Evolutionary conservation across 2,329 filamentous ascomycete species (phyloP), one percentile per base, ranked within the genome.

Genomic region (Thelonectria blattea): DNA sequence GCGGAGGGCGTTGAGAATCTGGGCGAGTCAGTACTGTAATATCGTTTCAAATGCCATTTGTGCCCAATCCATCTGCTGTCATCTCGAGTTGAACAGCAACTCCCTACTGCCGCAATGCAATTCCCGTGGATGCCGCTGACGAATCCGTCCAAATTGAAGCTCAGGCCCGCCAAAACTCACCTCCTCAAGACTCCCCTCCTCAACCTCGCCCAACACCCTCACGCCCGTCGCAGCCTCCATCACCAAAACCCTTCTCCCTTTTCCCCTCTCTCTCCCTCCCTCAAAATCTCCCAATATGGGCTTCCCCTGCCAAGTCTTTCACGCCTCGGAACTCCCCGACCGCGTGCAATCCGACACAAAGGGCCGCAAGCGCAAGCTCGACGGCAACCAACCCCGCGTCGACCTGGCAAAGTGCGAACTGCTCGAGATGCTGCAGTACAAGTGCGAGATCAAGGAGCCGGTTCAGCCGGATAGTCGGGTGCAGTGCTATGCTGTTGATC

Each of bases 401-500:
- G 80, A 88, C 56, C 76, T 89, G 48, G 75, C 77, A 17, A 76
- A 77, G 45, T 89, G 87, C 73, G 80, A 85, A 70, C 77, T 88
- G 58, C 72, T 86, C 58, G 78, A 80, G 68, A 81, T 89, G 79
- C 68, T 85, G 72, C 86, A 89, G 76, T 88, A 87, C 73, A 79
- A 83, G 43, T 89, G 87, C 72, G 74, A 80, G 62, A 81, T 88
- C 45, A 76, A 82, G 65, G 71, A 79, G 39, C 82, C 84, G 14
- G 74, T 79, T 48, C 70, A 73, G 37, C 72, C 68, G 52, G 73
- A 83, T 59, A 83, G 83, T 56, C 73, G 78, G 0, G 82, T 87
- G 46, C 74, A 75, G 59, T 89, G 87, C 72, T 84, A 78, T 75
- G 82, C 84, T 10, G 79, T 89, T 42, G 80, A 84, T 71, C 80